Percentiles rank a stretch among this genome's conserved stretches.
phyloP scores from a whole-genome alignment of 352 stramenopile species.

The Pythium brassicae region DNA sequence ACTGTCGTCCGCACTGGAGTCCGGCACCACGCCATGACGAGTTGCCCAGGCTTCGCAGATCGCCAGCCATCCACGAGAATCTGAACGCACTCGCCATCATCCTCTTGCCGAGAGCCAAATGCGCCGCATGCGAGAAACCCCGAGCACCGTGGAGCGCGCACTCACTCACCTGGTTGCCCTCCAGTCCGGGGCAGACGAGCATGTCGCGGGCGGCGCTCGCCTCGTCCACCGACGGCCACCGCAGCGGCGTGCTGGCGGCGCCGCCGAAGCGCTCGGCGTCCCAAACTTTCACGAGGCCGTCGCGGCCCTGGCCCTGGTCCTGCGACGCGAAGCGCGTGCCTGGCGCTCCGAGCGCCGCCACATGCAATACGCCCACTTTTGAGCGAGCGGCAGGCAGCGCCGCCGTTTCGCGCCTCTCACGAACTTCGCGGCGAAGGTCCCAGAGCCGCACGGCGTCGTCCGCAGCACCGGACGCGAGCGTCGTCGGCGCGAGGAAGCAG shows the following conservation, averaged over 20 bases:
- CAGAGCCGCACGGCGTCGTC: conserved; percentile 74
- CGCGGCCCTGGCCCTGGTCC: conserved; percentile 74
- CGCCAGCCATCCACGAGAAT: conserved; percentile 50
- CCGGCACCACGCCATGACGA: conserved; percentile 23
- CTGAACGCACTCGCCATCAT: conserved; percentile 33
- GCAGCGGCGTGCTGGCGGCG: conserved; percentile 20
- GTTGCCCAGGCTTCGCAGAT: conserved; percentile 23
- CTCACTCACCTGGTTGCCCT: conserved; percentile 21
- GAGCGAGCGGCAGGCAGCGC: conserved; percentile 41
- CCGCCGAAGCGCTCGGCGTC: conserved; percentile 24
- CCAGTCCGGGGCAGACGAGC: conserved; percentile 38
- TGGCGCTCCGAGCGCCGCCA: conserved; percentile 13
- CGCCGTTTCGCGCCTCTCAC: conserved; percentile 44
- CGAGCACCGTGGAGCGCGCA: no score
- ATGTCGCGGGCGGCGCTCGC: conserved; percentile 16
- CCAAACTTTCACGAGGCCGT: conserved; percentile 72
- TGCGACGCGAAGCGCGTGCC: conserved; percentile 49
- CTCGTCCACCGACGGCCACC: conserved; percentile 19
- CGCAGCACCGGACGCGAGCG: conserved; percentile 44
- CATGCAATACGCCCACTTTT: conserved; percentile 68
- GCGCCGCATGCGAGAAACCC: no score
- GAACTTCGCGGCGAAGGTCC: conserved; percentile 57
- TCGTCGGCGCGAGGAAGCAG: conserved; percentile 34
- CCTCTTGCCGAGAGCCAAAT: no score
- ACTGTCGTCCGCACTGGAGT: no score